Percentiles rank a stretch among this genome's conserved stretches.
Evolutionary conservation across 192 early-diverging fungal genomes (phyloP).

Genomic region (Lunasporangiospora selenospora): DNA sequence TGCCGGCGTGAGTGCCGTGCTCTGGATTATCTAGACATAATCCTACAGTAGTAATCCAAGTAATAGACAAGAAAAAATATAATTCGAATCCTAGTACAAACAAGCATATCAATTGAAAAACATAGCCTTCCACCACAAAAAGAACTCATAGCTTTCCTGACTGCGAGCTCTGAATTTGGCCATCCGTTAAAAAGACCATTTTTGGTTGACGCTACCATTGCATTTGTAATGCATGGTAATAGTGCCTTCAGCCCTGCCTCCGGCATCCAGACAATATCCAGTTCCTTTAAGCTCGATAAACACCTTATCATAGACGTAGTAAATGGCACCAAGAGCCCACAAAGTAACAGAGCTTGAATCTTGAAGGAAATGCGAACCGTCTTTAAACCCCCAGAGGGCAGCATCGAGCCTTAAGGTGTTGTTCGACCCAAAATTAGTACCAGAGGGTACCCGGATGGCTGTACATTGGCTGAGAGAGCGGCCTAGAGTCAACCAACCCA

Average conservation of each 20-base stretch:
- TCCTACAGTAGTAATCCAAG: no score
- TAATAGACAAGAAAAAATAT: no score
- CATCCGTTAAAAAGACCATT: conserved; percentile 4
- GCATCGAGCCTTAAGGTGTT: no score
- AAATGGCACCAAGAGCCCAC: not conserved
- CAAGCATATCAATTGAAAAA: no score
- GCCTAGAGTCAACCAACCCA: not conserved
- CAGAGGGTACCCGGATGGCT: conserved; percentile 1
- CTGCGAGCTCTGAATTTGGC: not conserved
- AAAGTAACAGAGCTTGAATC: not conserved
- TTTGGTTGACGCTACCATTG: not conserved
- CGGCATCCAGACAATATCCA: conserved; percentile 8
- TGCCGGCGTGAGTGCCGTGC: no score
- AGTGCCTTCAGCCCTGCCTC: not conserved
- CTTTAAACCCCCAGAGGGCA: no score
- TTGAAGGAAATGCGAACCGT: not conserved
- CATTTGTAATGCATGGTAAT: not conserved
- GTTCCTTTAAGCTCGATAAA: not conserved
- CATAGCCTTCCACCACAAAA: no score
- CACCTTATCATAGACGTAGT: not conserved
- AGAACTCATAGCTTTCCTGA: not conserved
- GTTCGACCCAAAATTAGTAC: not conserved
- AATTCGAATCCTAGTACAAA: no score
- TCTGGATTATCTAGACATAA: no score
- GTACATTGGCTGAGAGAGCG: not conserved